A percentile compares a stretch with the other conserved stretches of the same genome.
These are phyloP conservation scores for Somion occarium DNA, from an alignment of 1,284 basidiomycete genomes.

Conservation along the genomic window DNA sequence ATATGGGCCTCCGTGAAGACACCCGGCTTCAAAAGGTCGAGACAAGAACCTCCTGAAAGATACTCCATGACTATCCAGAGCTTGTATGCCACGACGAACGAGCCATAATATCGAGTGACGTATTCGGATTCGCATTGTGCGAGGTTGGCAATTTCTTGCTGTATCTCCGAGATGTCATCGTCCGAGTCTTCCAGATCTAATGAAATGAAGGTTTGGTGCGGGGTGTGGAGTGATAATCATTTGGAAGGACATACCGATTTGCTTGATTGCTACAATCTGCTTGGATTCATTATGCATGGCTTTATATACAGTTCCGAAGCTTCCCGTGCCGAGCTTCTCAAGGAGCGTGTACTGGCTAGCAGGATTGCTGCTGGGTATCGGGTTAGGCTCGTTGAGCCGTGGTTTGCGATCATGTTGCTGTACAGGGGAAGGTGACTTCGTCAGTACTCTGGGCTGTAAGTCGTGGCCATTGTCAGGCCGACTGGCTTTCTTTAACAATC, in stretches of 20 bases:
- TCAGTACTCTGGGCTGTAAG: constrained; percentile 38
- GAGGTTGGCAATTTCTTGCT: constrained; percentile 94
- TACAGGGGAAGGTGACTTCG: constrained; percentile 33
- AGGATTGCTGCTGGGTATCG: constrained; percentile 72
- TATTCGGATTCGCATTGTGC: constrained; percentile 95
- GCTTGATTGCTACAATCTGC: constrained; percentile 96
- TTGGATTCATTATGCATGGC: constrained; percentile 92
- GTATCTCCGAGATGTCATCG: constrained; percentile 95
- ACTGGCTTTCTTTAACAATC: constrained; percentile 24
- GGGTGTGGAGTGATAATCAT: background rate
- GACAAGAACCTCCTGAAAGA: constrained; percentile 95
- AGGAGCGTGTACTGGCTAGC: constrained; percentile 88
- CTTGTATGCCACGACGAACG: constrained; percentile 95
- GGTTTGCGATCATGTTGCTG: constrained; percentile 36
- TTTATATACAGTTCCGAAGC: constrained; percentile 96
- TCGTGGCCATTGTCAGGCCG: constrained; percentile 22
- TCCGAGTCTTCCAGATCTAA: constrained; percentile 84
- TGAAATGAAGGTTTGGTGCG: constrained; percentile 8
- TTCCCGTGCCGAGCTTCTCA: constrained; percentile 96
- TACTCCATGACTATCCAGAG: constrained; percentile 99
- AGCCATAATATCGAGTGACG: constrained; percentile 95
- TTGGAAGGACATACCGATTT: constrained; percentile 68
- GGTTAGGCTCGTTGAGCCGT: constrained; percentile 53
- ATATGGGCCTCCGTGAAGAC: constrained; percentile 90
- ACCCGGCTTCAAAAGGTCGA: constrained; percentile 91